Conservation (phyloP, 2,329 filamentous ascomycete genomes). For the Cercospora zeina region DNA sequence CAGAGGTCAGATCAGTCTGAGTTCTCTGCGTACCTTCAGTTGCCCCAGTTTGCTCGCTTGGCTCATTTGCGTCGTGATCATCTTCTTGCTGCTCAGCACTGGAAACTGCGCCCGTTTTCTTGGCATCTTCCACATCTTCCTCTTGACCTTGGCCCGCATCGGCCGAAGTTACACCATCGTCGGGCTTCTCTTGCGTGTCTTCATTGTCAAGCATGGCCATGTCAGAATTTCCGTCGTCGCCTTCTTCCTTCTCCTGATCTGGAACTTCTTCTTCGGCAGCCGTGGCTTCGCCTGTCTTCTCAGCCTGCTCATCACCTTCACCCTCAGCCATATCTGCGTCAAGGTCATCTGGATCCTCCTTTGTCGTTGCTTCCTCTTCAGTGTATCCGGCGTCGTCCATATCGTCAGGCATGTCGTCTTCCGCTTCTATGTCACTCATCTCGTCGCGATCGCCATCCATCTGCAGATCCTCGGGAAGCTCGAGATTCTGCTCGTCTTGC, state of each 20-base stretch:
- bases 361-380: slow-evolving; percentile 23
- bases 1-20: slow-evolving; percentile 24
- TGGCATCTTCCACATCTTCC: slow-evolving; percentile 39
- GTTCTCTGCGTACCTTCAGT: slow-evolving; percentile 30
- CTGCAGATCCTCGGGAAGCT: slow-evolving; percentile 85
- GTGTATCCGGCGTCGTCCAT: slow-evolving; percentile 24
- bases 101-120: slow-evolving; percentile 44
- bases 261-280: slow-evolving; percentile 42
- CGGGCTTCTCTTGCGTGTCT: slow-evolving; percentile 45
- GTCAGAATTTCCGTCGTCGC: slow-evolving; percentile 45
- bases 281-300: slow-evolving; percentile 29
- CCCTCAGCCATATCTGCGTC: slow-evolving; percentile 32
- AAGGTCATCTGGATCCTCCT: slow-evolving; percentile 25
- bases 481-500: slow-evolving; percentile 77
- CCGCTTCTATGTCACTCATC: slow-evolving; percentile 50
- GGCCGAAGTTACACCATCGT: slow-evolving; percentile 50
- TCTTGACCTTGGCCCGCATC: slow-evolving; percentile 49
- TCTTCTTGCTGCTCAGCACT: slow-evolving; percentile 40
- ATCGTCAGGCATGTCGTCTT: slow-evolving; percentile 33
- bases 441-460: slow-evolving; percentile 66
- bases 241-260: slow-evolving; percentile 41
- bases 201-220: slow-evolving; percentile 43
- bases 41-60: slow-evolving; percentile 30
- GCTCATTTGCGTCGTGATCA: slow-evolving; percentile 30
- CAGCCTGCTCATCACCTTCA: slow-evolving; percentile 26